Percentiles rank a stretch among this genome's conserved stretches.
These are phyloP conservation scores for Lathyrus oleraceus DNA, from an alignment of 306 rosid genomes.

Conservation along the genomic window DNA sequence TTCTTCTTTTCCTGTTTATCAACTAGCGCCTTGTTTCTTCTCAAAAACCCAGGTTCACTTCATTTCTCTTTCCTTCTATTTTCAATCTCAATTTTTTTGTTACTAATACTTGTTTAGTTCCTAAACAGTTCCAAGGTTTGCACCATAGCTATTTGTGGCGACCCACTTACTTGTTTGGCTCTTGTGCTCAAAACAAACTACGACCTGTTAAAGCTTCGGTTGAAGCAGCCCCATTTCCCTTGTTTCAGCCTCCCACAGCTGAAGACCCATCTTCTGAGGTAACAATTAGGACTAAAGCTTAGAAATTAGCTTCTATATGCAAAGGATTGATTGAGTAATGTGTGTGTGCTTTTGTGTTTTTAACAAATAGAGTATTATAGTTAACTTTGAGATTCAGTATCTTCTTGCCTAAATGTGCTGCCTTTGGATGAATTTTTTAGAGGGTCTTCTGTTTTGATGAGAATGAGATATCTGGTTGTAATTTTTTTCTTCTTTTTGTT, in stretches of 20 bases:
- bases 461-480: not conserved
- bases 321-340: not conserved
- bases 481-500: not conserved
- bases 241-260: conserved; percentile 52
- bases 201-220: conserved; percentile 60
- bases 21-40: conserved; percentile 52
- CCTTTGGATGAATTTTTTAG: conserved; percentile 14
- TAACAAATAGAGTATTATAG: not conserved
- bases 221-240: conserved; percentile 58
- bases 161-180: conserved; percentile 42
- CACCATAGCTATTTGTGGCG: conserved; percentile 48
- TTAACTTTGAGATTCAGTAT: conserved; percentile 21
- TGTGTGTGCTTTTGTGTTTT: conserved; percentile 2
- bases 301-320: conserved; percentile 8
- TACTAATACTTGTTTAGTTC: conserved; percentile 7
- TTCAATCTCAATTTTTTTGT: not conserved
- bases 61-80: not conserved
- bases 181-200: conserved; percentile 37
- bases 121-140: conserved; percentile 51
- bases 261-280: conserved; percentile 73
- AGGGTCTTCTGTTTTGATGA: conserved; percentile 20
- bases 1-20: conserved; percentile 60
- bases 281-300: conserved; percentile 1
- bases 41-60: conserved; percentile 58
- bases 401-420: not conserved